Evolutionary conservation across 345 rosid species (phyloP).

Genomic region (Litchi chinensis): DNA sequence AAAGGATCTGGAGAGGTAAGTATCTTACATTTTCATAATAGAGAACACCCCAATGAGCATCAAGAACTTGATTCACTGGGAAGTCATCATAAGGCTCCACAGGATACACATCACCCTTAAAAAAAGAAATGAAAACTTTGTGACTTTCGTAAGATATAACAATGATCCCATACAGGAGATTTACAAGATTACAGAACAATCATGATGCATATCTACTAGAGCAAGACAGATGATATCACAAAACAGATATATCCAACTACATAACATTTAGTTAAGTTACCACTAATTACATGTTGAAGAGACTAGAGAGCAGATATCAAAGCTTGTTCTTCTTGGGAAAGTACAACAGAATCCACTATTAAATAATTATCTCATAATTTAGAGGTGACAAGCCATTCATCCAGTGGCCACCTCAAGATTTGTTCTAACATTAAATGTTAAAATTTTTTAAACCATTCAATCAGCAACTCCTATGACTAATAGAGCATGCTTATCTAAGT

Average conservation of each 20-base stretch:
- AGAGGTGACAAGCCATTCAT: background rate
- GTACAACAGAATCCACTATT: background rate
- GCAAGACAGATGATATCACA: background rate
- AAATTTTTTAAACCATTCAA: background rate
- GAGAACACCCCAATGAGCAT: slow-evolving; percentile 97
- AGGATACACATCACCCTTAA: slow-evolving; percentile 96
- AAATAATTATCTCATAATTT: background rate
- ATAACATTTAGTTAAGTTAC: background rate
- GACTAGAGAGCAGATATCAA: background rate
- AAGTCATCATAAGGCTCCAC: slow-evolving; percentile 64
- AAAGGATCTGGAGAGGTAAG: background rate
- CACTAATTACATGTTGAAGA: background rate
- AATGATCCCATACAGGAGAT: slow-evolving; percentile 9
- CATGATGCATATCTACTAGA: background rate
- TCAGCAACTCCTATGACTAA: background rate
- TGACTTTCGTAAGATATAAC: background rate
- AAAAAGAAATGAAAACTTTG: slow-evolving; percentile 5
- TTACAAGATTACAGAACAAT: slow-evolving; percentile 5
- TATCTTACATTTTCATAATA: slow-evolving; percentile 81
- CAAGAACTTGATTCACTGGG: slow-evolving; percentile 64
- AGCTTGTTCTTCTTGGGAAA: background rate
- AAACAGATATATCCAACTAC: background rate
- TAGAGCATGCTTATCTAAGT: background rate
- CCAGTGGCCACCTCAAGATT: background rate
- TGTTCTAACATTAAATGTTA: background rate